Percentiles rank a stretch among this genome's conserved stretches.
Evolutionary conservation across 768 basidiomycete species (phyloP).

Genomic region (Psilocybe subaeruginosa): DNA sequence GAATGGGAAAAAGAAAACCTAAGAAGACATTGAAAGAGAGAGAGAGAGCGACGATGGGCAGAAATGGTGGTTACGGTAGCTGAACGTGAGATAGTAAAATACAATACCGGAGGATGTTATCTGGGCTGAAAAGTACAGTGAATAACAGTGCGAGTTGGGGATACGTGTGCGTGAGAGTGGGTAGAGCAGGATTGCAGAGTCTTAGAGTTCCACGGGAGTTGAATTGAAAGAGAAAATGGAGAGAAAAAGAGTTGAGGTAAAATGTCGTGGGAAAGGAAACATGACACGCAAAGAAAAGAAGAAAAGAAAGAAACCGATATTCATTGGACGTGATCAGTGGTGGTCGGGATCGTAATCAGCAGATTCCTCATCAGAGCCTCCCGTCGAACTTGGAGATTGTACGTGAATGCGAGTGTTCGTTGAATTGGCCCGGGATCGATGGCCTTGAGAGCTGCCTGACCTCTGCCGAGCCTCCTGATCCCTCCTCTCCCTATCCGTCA

Average conservation of each 20-base stretch:
- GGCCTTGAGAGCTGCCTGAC: constrained; percentile 14
- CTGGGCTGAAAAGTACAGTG: background rate
- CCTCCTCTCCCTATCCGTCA: constrained; percentile 52
- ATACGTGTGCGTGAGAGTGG: background rate
- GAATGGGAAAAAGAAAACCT: background rate
- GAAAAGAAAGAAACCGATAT: constrained; percentile 1
- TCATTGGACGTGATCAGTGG: background rate
- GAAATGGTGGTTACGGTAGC: background rate
- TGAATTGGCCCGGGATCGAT: constrained; percentile 26
- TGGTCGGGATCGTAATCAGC: constrained; percentile 10
- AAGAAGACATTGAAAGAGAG: background rate
- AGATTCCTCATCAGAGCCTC: constrained; percentile 15
- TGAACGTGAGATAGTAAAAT: constrained; percentile 1
- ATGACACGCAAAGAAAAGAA: background rate
- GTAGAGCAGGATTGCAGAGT: background rate
- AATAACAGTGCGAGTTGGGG: background rate
- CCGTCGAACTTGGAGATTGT: constrained; percentile 16
- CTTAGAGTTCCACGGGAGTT: background rate
- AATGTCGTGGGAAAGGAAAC: background rate
- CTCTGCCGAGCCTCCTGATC: constrained; percentile 46
- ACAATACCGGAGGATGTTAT: background rate
- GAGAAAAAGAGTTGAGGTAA: background rate
- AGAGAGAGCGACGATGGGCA: background rate
- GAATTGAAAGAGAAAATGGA: constrained; percentile 5
- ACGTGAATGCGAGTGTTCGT: constrained; percentile 19